Evolutionary conservation across 192 early-diverging fungal genomes (phyloP).

Genomic region (Coemansia sp.): DNA sequence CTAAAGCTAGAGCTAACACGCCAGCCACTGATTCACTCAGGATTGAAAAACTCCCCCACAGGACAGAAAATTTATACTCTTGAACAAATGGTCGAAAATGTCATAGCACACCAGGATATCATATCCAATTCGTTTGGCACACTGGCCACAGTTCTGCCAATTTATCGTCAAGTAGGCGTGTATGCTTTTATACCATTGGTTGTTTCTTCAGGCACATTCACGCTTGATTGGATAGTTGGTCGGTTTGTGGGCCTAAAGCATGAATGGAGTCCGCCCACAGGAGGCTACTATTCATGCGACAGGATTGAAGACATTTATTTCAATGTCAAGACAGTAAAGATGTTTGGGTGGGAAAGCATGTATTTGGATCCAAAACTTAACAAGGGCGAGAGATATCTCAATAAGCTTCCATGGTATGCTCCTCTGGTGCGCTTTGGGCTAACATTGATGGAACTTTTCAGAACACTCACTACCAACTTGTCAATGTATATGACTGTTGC

Average conservation of each 20-base stretch:
- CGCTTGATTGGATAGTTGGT: neutral
- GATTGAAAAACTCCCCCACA: neutral
- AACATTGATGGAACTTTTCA: neutral
- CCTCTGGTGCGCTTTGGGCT: neutral
- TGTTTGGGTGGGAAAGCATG: conserved; percentile 9
- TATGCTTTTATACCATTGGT: neutral
- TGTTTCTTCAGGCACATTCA: no score
- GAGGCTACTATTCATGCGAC: neutral
- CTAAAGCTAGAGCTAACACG: neutral
- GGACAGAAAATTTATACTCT: neutral
- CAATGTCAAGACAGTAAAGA: neutral
- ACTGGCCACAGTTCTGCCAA: neutral
- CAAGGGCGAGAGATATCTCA: neutral
- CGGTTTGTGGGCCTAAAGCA: neutral
- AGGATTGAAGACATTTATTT: neutral
- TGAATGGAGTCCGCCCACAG: neutral
- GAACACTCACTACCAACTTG: neutral
- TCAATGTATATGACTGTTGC: neutral
- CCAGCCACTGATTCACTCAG: neutral
- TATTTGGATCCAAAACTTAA: neutral
- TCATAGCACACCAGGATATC: neutral
- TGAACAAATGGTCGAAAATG: neutral
- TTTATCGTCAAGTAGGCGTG: neutral
- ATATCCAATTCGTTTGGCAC: neutral
- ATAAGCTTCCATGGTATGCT: neutral